Percentiles rank a stretch among this genome's conserved stretches.
These are phyloP conservation scores for Candida arabinofermentans DNA, from an alignment of 805 yeast species.

Conservation along the genomic window DNA sequence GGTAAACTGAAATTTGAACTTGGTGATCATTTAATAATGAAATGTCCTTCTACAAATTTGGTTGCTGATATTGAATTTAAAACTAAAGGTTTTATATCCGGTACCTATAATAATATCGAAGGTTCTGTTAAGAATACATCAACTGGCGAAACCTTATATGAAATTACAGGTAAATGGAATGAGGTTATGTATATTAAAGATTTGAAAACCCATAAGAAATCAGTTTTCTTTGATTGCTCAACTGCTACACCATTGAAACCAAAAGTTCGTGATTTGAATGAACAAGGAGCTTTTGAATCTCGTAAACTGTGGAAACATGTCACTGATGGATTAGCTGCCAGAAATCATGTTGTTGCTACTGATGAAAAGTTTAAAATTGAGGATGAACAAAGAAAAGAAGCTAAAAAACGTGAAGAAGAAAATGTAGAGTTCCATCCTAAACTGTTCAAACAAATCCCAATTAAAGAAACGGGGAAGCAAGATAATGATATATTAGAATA, in stretches of 20 bases:
- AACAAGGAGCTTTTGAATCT: constrained; percentile 81
- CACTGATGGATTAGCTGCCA: constrained; percentile 68
- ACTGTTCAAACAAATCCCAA: constrained; percentile 52
- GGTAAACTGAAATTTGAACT: constrained; percentile 87
- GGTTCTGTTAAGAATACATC: constrained; percentile 59
- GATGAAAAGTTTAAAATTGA: constrained; percentile 85
- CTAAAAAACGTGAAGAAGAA: constrained; percentile 70
- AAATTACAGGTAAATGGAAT: constrained; percentile 90
- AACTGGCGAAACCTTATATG: constrained; percentile 54
- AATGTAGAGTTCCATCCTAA: constrained; percentile 81
- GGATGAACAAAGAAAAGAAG: constrained; percentile 72
- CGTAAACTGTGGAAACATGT: constrained; percentile 81
- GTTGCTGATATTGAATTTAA: constrained; percentile 88
- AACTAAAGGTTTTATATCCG: constrained; percentile 90
- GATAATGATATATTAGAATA: constrained; percentile 54
- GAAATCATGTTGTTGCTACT: constrained; percentile 83
- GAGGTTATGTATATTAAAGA: constrained; percentile 71
- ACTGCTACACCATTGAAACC: constrained; percentile 55
- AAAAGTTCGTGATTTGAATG: constrained; percentile 67
- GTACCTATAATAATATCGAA: constrained; percentile 84
- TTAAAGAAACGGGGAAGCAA: constrained; percentile 25
- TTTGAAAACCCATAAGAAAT: constrained; percentile 36
- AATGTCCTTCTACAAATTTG: constrained; percentile 53
- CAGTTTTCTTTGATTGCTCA: constrained; percentile 58
- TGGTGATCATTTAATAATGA: constrained; percentile 86